phyloP scores from a whole-genome alignment of 2,329 filamentous ascomycete species.

The Lojkania enalia region DNA sequence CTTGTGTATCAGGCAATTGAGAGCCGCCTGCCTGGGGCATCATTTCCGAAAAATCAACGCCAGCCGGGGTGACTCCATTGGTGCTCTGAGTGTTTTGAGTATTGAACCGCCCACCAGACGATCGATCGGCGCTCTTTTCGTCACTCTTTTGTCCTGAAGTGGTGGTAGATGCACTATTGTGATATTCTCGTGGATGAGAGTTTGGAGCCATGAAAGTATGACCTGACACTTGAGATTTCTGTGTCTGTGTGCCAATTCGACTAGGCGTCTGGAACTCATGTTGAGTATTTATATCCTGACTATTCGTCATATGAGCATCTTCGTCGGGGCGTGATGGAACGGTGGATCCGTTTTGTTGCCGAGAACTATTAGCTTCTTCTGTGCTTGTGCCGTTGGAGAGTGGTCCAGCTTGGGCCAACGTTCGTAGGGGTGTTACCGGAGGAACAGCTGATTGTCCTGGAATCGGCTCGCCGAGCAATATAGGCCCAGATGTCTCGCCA shows the following conservation, averaged over 20 bases:
- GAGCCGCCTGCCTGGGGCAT: constrained; percentile 57
- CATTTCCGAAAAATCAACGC: constrained; percentile 58
- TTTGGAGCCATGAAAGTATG: constrained; percentile 63
- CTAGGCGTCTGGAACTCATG: constrained; percentile 40
- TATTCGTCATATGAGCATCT: constrained; percentile 51
- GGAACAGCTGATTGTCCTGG: constrained; percentile 52
- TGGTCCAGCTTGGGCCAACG: constrained; percentile 52
- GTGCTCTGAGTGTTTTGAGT: constrained; percentile 75
- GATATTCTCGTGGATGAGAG: constrained; percentile 63
- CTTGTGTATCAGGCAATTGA: constrained; percentile 67
- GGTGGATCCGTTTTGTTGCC: constrained; percentile 48
- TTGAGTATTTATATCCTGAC: constrained; percentile 42
- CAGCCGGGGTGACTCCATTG: constrained; percentile 59
- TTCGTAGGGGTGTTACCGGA: constrained; percentile 49
- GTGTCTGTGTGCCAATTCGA: constrained; percentile 41
- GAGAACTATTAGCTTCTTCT: constrained; percentile 36
- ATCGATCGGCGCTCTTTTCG: constrained; percentile 74
- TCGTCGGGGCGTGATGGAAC: constrained; percentile 46
- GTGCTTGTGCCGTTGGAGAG: constrained; percentile 61
- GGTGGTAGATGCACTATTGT: constrained; percentile 90
- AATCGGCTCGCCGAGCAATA: constrained; percentile 65
- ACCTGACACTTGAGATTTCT: constrained; percentile 67
- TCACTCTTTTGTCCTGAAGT: constrained; percentile 80
- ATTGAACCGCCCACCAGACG: constrained; percentile 66
- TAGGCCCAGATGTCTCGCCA: constrained; percentile 50